These are phyloP conservation scores for Leccinum ochraceum DNA, from an alignment of 768 basidiomycete genomes.

Conservation along the genomic window DNA sequence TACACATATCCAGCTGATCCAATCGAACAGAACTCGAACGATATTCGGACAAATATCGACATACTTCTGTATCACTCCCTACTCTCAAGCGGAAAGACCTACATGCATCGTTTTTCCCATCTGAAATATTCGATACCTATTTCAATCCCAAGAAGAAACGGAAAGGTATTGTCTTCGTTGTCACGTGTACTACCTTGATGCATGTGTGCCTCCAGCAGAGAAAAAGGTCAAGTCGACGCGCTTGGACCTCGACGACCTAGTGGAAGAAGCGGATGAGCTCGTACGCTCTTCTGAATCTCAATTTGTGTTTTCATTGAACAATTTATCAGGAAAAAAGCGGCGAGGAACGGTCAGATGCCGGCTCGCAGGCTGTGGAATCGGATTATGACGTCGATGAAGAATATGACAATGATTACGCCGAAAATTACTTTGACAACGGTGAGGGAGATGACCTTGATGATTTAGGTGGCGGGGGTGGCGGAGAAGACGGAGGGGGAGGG, in stretches of 20 bases:
- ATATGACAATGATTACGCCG: slow-evolving; percentile 89
- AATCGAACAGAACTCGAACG: slow-evolving; percentile 61
- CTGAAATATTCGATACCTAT: slow-evolving; percentile 72
- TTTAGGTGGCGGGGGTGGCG: slow-evolving; percentile 67
- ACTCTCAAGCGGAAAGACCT: slow-evolving; percentile 69
- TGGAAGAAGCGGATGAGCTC: slow-evolving; percentile 62
- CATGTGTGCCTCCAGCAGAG: slow-evolving; percentile 15
- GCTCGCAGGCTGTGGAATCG: slow-evolving; percentile 62
- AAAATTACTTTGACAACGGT: slow-evolving; percentile 90
- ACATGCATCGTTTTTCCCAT: slow-evolving; percentile 76
- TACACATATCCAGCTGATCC: slow-evolving; percentile 1
- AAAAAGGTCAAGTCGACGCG: slow-evolving; percentile 41
- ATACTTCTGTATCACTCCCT: slow-evolving; percentile 59
- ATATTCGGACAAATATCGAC: slow-evolving; percentile 84
- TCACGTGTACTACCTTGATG: not conserved
- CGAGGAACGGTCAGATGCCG: slow-evolving; percentile 66
- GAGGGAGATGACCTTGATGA: slow-evolving; percentile 82
- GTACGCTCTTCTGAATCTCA: slow-evolving; percentile 31
- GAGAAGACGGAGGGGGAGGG: slow-evolving; percentile 65
- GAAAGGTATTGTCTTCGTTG: slow-evolving; percentile 37
- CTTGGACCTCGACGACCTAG: slow-evolving; percentile 68
- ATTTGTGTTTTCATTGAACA: not conserved
- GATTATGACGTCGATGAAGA: slow-evolving; percentile 91
- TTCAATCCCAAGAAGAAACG: slow-evolving; percentile 75
- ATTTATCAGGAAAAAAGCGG: slow-evolving; percentile 62